Evolutionary conservation across 2,329 filamentous ascomycete species (phyloP).

Genomic region (Hymenoscyphus occultus): DNA sequence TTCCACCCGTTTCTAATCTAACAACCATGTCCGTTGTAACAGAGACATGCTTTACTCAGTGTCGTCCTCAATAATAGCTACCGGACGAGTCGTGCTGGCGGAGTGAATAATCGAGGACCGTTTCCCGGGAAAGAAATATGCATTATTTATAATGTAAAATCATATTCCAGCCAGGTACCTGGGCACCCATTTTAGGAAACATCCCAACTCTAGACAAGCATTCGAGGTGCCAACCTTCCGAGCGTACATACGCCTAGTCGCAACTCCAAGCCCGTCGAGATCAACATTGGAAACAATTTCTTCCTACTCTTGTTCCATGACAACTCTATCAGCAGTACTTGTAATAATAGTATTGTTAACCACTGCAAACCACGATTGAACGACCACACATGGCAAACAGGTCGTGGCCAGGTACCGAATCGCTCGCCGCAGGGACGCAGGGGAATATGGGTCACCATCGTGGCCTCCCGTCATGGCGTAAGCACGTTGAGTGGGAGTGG

Average conservation of each 20-base stretch:
- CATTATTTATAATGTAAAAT: neutral
- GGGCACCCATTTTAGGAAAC: neutral
- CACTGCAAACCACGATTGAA: neutral
- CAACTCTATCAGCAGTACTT: neutral
- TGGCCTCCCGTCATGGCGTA: conserved; percentile 1
- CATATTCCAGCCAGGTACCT: neutral
- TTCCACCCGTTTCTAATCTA: neutral
- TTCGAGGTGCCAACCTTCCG: neutral
- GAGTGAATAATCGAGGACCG: neutral
- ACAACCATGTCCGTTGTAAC: neutral
- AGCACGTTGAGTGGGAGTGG: neutral
- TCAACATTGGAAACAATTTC: neutral
- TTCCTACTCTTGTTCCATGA: neutral
- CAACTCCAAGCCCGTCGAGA: neutral
- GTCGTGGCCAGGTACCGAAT: neutral
- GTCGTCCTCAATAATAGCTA: neutral
- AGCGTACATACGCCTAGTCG: neutral
- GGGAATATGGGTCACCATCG: neutral
- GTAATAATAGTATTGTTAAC: no score
- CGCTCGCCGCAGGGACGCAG: neutral
- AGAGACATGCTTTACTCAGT: neutral
- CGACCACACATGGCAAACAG: neutral
- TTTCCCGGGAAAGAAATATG: neutral
- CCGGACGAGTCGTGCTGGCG: neutral
- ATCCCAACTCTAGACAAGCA: neutral